phyloP scores from a whole-genome alignment of 768 basidiomycete species.

The Tubosaeta brunneosetosa region DNA sequence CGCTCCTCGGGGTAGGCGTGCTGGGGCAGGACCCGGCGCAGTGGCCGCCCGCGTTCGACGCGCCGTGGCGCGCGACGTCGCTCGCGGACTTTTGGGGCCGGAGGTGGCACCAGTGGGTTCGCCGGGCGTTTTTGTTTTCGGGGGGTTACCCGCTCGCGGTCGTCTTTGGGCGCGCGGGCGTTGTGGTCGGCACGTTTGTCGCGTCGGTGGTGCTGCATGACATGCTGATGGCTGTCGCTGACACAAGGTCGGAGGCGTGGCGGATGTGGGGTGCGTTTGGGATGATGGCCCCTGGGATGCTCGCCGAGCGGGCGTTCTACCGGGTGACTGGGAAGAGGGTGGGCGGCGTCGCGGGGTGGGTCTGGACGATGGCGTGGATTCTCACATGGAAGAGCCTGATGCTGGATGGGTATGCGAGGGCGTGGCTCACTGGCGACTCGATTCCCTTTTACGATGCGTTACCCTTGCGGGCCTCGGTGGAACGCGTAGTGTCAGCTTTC shows the following conservation, averaged over 20 bases:
- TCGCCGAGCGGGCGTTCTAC: slow-evolving; percentile 38
- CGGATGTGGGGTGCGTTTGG: slow-evolving; percentile 47
- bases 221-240: slow-evolving; percentile 46
- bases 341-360: slow-evolving; percentile 29
- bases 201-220: slow-evolving; percentile 17
- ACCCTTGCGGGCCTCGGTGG: slow-evolving; percentile 7
- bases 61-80: slow-evolving; percentile 35
- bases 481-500: slow-evolving; percentile 7
- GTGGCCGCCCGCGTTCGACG: slow-evolving; percentile 33
- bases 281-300: slow-evolving; percentile 47
- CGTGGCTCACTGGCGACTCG: slow-evolving; percentile 9
- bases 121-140: slow-evolving; percentile 28
- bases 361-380: slow-evolving; percentile 24
- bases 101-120: slow-evolving; percentile 37
- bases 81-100: slow-evolving; percentile 36
- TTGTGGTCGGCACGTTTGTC: background rate
- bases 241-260: slow-evolving; percentile 40
- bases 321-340: slow-evolving; percentile 26
- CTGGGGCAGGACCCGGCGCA: slow-evolving; percentile 24
- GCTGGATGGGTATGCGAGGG: no score
- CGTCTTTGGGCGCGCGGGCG: background rate
- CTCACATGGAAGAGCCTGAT: no score
- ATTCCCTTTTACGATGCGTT: slow-evolving; percentile 1
- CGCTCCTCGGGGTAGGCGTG: no score
- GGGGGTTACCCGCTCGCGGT: background rate